A percentile compares a stretch with the other conserved stretches of the same genome.
phyloP scores from a whole-genome alignment of 345 rosid species.

The Syzygium aromaticum region DNA sequence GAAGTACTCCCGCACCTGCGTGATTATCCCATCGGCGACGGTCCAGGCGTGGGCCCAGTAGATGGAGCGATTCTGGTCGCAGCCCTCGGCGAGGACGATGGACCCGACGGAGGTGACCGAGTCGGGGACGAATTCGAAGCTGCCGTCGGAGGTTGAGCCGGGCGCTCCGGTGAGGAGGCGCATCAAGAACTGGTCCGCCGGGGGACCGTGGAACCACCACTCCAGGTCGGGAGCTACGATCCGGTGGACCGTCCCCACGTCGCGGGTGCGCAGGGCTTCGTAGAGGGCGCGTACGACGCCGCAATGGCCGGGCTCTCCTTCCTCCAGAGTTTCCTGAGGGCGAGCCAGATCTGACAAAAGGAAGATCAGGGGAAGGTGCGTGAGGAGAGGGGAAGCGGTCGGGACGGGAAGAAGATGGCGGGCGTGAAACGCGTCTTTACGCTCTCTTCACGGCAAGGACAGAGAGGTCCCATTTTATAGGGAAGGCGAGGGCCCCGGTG shows the following conservation, averaged over 20 bases:
- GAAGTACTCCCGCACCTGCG: slow-evolving; percentile 88
- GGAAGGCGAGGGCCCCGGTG: background rate
- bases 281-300: slow-evolving; percentile 81
- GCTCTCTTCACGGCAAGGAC: background rate
- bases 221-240: slow-evolving; percentile 85
- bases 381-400: too few species aligned
- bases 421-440: background rate
- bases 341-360: slow-evolving; percentile 59
- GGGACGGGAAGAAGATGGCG: too few species aligned
- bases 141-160: slow-evolving; percentile 5
- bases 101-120: slow-evolving; percentile 48
- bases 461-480: slow-evolving; percentile 5
- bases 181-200: slow-evolving; percentile 96
- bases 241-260: slow-evolving; percentile 68
- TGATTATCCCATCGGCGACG: slow-evolving; percentile 80
- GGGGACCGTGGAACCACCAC: slow-evolving; percentile 99
- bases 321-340: slow-evolving; percentile 50
- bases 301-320: slow-evolving; percentile 44
- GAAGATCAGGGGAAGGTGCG: background rate
- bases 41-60: slow-evolving; percentile 99
- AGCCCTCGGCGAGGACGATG: slow-evolving; percentile 79
- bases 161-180: slow-evolving; percentile 75
- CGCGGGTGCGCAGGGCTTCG: slow-evolving; percentile 69
- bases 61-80: slow-evolving; percentile 39
- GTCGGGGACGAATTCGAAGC: slow-evolving; percentile 44